Evolutionary conservation across 495 filamentous ascomycete species (phyloP), one percentile per base, ranked within the genome.

Genomic region (Parathielavia appendiculata): DNA sequence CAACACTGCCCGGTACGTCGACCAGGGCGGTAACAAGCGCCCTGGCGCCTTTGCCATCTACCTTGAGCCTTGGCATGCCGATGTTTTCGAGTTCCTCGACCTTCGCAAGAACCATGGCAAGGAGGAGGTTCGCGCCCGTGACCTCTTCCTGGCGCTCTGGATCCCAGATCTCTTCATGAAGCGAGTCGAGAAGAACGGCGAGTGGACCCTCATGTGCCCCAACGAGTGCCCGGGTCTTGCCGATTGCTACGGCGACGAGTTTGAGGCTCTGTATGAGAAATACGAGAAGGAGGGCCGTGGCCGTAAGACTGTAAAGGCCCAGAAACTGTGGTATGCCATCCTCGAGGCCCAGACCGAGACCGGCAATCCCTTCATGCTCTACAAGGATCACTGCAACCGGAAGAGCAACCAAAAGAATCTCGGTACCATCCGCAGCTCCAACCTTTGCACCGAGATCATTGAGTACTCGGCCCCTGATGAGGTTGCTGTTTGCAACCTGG

Each of bases 371-470:
- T 98, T 95, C 79, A 97, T 98, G 89, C 85, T 96, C 55, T 98
- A 98, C 86, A 98, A 98, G 80, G 93, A 98, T 74, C 83, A 87
- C 63, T 92, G 89, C 81, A 98, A 98, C 81, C 83, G 84, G 66
- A 98, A 98, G 85, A 96, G 91, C 81, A 98, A 98, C 83, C 93
- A 98, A 75, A 96, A 97, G 86, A 98, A 98, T 71, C 81, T 98
- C 34, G 93, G 93, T 46, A 96, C 91, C 46, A 97, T 98, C 66
- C 90, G 89, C 69, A 96, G 89, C 81, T 98, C 93, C 65, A 98
- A 98, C 76, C 81, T 98, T 46, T 98, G 93, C 82, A 97, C 92
- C 32, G 93, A 98, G 74, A 98, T 98, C 64, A 80, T 98, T 59
- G 93, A 98, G 76, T 98, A 98, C 81, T 92, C 80, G 58, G 90